Conservation (phyloP, 306 rosid genomes). For the Castanospermum australe region DNA sequence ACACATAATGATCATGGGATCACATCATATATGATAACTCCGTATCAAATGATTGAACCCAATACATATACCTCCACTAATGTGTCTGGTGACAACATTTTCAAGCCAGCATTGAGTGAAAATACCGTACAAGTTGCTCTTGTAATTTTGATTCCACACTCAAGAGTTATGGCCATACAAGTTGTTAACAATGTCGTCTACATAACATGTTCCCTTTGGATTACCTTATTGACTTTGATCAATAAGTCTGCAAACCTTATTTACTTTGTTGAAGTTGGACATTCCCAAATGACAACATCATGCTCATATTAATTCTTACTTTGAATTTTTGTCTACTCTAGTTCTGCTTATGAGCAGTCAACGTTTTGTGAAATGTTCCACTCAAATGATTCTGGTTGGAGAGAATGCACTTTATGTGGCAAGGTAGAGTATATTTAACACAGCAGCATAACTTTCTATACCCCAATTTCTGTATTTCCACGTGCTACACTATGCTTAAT, state of each 20-base stretch:
- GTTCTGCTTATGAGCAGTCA: slow-evolving; percentile 87
- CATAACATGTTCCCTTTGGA: slow-evolving; percentile 2
- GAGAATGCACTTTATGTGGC: slow-evolving; percentile 78
- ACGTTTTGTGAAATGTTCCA: slow-evolving; percentile 77
- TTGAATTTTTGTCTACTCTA: slow-evolving; percentile 25
- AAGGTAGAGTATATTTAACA: slow-evolving; percentile 53
- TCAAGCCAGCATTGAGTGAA: neutral
- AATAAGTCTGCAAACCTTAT: neutral
- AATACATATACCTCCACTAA: slow-evolving; percentile 1
- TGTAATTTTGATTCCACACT: neutral
- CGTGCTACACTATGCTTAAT: neutral
- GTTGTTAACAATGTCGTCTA: neutral
- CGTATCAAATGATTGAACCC: neutral
- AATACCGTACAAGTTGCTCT: neutral
- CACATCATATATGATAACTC: neutral
- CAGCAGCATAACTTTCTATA: neutral
- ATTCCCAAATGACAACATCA: neutral
- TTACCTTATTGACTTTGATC: neutral
- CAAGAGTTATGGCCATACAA: neutral
- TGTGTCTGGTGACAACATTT: neutral
- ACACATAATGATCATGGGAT: neutral
- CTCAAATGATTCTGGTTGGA: slow-evolving; percentile 89
- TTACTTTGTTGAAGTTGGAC: slow-evolving; percentile 7
- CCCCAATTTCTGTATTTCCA: neutral
- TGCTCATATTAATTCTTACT: slow-evolving; percentile 26